These are phyloP conservation scores for Davidsoniella eucalypti DNA, from an alignment of 2,329 filamentous ascomycete genomes.

Conservation along the genomic window DNA sequence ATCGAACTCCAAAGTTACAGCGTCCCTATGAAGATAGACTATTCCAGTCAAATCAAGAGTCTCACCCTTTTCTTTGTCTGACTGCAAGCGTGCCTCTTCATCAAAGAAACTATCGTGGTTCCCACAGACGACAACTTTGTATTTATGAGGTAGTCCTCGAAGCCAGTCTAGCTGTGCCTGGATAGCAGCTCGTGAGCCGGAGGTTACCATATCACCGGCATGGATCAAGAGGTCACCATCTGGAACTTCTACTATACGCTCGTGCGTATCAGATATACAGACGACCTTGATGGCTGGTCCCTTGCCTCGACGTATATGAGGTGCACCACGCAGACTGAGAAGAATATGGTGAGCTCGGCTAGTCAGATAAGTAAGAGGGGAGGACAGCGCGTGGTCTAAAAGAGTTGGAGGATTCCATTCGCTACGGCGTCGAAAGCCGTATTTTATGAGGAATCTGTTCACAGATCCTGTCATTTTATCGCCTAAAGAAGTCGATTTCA, in stretches of 20 bases:
- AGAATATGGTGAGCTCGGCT: slow-evolving; percentile 47
- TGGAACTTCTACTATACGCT: slow-evolving; percentile 43
- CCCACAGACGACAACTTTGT: slow-evolving; percentile 71
- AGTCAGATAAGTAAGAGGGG: slow-evolving; percentile 49
- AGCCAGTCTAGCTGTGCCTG: slow-evolving; percentile 81
- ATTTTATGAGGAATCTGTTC: slow-evolving; percentile 21
- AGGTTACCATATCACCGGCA: slow-evolving; percentile 79
- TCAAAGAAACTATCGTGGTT: slow-evolving; percentile 88
- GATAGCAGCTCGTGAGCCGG: slow-evolving; percentile 55
- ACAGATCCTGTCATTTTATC: slow-evolving; percentile 6
- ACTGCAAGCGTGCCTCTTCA: slow-evolving; percentile 37
- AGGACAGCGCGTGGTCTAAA: slow-evolving; percentile 47
- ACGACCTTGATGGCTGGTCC: slow-evolving; percentile 54
- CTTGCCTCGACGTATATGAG: slow-evolving; percentile 35
- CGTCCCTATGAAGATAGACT: slow-evolving; percentile 53
- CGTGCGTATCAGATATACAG: slow-evolving; percentile 83
- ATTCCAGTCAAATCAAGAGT: slow-evolving; percentile 45
- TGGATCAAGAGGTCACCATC: slow-evolving; percentile 76
- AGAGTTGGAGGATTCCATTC: slow-evolving; percentile 34
- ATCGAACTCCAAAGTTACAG: slow-evolving; percentile 43
- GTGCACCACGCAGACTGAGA: slow-evolving; percentile 48
- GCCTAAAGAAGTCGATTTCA: not conserved
- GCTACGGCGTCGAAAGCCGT: slow-evolving; percentile 31
- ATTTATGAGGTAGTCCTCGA: slow-evolving; percentile 49
- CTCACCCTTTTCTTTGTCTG: slow-evolving; percentile 24